Evolutionary conservation across 306 rosid genomes (phyloP).

Genomic region (Cicer judaicum): DNA sequence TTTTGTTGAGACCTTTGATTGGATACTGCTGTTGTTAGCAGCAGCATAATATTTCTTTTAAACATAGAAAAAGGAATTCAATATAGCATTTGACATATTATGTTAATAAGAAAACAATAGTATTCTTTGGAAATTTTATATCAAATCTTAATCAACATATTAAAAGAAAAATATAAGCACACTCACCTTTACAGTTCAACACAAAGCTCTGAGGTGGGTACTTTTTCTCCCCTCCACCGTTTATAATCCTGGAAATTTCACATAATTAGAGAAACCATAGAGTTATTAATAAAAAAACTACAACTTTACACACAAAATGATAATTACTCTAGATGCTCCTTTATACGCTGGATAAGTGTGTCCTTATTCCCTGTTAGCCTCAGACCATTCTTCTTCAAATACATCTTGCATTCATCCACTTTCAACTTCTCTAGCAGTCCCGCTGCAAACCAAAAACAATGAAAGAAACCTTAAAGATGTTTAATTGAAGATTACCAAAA

Average conservation of each 20-base stretch:
- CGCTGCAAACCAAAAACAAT: constrained; percentile 52
- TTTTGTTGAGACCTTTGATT: not conserved
- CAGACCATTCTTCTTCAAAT: constrained; percentile 77
- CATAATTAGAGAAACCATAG: constrained; percentile 34
- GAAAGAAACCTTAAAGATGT: constrained; percentile 17
- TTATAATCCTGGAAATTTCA: constrained; percentile 65
- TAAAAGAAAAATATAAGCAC: not conserved
- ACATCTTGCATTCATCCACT: constrained; percentile 77
- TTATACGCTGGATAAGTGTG: constrained; percentile 71
- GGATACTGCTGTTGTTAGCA: constrained; percentile 13
- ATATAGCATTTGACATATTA: constrained; percentile 10
- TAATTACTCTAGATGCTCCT: constrained; percentile 73
- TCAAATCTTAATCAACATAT: not conserved
- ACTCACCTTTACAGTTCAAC: constrained; percentile 78
- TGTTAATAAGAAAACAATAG: constrained; percentile 1
- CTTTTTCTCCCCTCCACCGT: constrained; percentile 77
- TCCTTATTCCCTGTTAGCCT: constrained; percentile 82
- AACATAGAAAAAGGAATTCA: constrained; percentile 18
- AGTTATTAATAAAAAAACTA: constrained; percentile 14
- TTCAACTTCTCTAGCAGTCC: constrained; percentile 67
- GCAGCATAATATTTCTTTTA: not conserved
- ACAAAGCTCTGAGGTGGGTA: constrained; percentile 73
- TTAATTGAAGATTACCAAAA: not conserved
- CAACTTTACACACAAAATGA: constrained; percentile 1
- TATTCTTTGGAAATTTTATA: constrained; percentile 7